These are phyloP conservation scores for Termitomyces sp. DNA, from an alignment of 768 basidiomycete genomes.

Conservation along the genomic window DNA sequence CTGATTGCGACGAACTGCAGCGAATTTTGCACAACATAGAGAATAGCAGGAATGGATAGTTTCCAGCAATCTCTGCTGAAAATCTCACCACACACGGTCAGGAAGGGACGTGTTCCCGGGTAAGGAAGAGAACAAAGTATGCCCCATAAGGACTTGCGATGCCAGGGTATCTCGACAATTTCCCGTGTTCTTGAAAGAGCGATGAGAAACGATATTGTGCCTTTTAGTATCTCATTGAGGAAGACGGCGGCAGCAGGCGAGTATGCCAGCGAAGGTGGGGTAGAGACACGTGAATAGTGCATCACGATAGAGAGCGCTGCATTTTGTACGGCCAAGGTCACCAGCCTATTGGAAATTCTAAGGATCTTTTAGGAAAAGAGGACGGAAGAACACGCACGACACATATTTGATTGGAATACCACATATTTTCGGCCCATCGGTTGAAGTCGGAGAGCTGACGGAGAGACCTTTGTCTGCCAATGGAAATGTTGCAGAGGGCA, in stretches of 20 bases:
- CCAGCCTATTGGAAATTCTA: slow-evolving; percentile 39
- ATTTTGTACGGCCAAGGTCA: slow-evolving; percentile 92
- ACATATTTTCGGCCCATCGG: slow-evolving; percentile 49
- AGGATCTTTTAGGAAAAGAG: slow-evolving; percentile 3
- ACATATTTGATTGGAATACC: slow-evolving; percentile 78
- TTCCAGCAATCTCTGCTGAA: slow-evolving; percentile 96
- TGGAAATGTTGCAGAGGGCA: slow-evolving; percentile 41
- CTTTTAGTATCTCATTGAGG: slow-evolving; percentile 91
- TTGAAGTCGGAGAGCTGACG: slow-evolving; percentile 19
- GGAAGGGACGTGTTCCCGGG: slow-evolving; percentile 45
- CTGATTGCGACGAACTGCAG: slow-evolving; percentile 95
- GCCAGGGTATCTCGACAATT: slow-evolving; percentile 32
- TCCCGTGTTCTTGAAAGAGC: slow-evolving; percentile 57
- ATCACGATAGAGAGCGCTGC: slow-evolving; percentile 94
- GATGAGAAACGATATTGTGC: slow-evolving; percentile 84
- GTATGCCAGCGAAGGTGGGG: slow-evolving; percentile 72
- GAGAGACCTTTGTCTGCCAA: slow-evolving; percentile 35
- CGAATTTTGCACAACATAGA: slow-evolving; percentile 95
- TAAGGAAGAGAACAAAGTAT: slow-evolving; percentile 30
- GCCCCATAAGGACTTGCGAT: slow-evolving; percentile 34
- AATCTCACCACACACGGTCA: slow-evolving; percentile 62
- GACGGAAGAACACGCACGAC: slow-evolving; percentile 45
- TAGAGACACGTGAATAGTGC: slow-evolving; percentile 96
- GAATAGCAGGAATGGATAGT: slow-evolving; percentile 90
- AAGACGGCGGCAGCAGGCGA: slow-evolving; percentile 94